phyloP scores from a whole-genome alignment of 1,284 basidiomycete species.

The Ganoderma lingzhi region DNA sequence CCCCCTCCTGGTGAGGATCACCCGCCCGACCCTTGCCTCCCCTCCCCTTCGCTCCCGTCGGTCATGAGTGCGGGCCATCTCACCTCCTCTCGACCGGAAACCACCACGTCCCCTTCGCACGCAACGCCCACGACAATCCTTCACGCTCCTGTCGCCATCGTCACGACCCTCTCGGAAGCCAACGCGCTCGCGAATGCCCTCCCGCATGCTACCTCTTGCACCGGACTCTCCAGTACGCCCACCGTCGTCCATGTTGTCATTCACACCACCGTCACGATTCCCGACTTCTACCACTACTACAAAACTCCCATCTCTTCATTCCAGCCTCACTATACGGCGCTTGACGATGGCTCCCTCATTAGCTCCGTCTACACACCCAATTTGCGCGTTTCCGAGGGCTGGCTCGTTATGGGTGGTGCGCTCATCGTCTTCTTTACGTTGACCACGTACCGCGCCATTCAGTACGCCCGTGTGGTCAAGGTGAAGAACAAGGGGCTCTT shows the following conservation, averaged over 20 bases:
- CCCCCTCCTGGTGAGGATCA: conserved; percentile 34
- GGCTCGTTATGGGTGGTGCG: conserved; percentile 56
- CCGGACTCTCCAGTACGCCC: conserved; percentile 19
- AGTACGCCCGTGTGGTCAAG: conserved; percentile 61
- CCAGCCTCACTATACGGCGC: conserved; percentile 54
- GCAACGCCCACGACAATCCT: neutral
- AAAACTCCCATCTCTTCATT: conserved; percentile 53
- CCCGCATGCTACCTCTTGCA: conserved; percentile 20
- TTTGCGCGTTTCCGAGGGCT: conserved; percentile 50
- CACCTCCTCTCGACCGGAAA: conserved; percentile 5
- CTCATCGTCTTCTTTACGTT: conserved; percentile 61
- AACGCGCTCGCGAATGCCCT: conserved; percentile 5
- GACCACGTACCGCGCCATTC: conserved; percentile 59
- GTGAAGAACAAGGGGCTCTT: conserved; percentile 70
- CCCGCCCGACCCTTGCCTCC: conserved; percentile 6
- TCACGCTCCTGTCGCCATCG: neutral
- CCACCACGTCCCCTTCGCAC: conserved; percentile 1
- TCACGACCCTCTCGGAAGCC: conserved; percentile 2
- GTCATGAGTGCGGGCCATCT: conserved; percentile 22
- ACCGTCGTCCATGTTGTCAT: conserved; percentile 55
- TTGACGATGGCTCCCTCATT: conserved; percentile 67
- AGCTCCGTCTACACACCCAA: conserved; percentile 56
- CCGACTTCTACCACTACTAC: conserved; percentile 57
- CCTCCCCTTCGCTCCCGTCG: conserved; percentile 14
- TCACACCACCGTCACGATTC: conserved; percentile 57